A percentile compares a stretch with the other conserved stretches of the same genome.
These are phyloP conservation scores for Thozetella sp. DNA, from an alignment of 495 filamentous ascomycete species.

Conservation along the genomic window DNA sequence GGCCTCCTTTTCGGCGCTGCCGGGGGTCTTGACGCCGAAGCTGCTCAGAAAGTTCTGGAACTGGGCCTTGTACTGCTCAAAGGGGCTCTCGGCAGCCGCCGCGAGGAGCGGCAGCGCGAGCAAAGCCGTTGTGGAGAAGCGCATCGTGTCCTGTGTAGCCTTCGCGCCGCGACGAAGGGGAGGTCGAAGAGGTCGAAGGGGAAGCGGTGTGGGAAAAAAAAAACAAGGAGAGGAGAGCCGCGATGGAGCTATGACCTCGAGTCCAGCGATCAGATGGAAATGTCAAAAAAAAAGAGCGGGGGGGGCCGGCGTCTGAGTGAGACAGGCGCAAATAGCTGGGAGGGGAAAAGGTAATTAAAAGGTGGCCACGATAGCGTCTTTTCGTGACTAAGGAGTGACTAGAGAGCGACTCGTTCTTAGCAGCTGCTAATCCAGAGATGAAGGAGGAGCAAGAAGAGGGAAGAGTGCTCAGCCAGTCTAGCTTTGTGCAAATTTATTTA, in stretches of 20 bases:
- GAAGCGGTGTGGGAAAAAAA: constrained; percentile 7
- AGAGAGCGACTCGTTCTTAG: constrained; percentile 1
- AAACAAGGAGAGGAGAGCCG: constrained; percentile 12
- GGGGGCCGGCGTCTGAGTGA: not conserved
- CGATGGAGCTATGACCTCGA: not conserved
- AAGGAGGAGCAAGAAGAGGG: not conserved
- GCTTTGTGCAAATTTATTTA: not conserved
- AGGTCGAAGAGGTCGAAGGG: too few species aligned
- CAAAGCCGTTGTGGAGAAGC: constrained; percentile 62
- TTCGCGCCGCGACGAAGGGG: not conserved
- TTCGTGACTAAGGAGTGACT: not conserved
- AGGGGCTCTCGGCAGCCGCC: constrained; percentile 52
- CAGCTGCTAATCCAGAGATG: not conserved
- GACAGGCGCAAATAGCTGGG: not conserved
- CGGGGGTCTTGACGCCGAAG: constrained; percentile 49
- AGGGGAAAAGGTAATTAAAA: too few species aligned
- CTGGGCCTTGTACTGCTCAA: constrained; percentile 65
- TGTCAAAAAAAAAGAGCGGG: not conserved
- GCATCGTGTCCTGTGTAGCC: constrained; percentile 61
- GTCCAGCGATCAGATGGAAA: not conserved
- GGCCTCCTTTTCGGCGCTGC: constrained; percentile 63
- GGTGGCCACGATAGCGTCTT: too few species aligned
- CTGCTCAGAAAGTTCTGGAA: constrained; percentile 60
- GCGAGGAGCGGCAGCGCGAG: constrained; percentile 72
- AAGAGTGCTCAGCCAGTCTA: not conserved